Evolutionary conservation across 2,329 filamentous ascomycete species (phyloP).

Genomic region (Harringtonia aguacate): DNA sequence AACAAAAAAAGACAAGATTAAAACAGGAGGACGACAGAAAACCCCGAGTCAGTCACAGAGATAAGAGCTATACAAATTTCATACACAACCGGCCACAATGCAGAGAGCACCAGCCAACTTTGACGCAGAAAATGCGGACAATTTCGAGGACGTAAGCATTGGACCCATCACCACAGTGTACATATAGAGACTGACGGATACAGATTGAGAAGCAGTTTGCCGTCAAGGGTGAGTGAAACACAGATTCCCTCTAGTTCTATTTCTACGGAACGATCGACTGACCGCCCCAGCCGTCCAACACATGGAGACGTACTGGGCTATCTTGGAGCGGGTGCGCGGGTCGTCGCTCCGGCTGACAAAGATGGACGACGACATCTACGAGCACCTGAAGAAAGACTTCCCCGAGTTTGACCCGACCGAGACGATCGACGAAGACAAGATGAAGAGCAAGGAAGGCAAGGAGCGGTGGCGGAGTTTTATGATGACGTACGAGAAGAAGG

Average conservation of each 20-base stretch:
- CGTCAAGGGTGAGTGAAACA: slow-evolving; percentile 69
- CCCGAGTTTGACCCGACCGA: slow-evolving; percentile 81
- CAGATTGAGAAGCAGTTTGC: slow-evolving; percentile 99
- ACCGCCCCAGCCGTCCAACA: slow-evolving; percentile 69
- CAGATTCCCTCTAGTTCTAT: background rate
- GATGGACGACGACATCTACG: slow-evolving; percentile 88
- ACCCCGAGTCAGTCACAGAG: background rate
- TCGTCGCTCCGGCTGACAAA: slow-evolving; percentile 86
- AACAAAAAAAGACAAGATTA: no score
- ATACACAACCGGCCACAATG: slow-evolving; percentile 12
- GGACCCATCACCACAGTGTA: background rate
- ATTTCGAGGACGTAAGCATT: slow-evolving; percentile 43
- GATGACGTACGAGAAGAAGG: slow-evolving; percentile 83
- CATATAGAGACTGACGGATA: background rate
- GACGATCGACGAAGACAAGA: slow-evolving; percentile 79
- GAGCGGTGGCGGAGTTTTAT: slow-evolving; percentile 92
- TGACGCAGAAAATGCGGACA: slow-evolving; percentile 44
- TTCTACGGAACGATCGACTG: background rate
- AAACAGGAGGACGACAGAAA: background rate
- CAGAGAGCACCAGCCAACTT: slow-evolving; percentile 41
- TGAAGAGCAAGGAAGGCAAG: slow-evolving; percentile 97
- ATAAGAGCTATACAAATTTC: background rate
- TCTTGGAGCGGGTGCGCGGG: slow-evolving; percentile 82
- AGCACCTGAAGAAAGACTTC: slow-evolving; percentile 78
- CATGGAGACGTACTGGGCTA: slow-evolving; percentile 93